Conservation (phyloP, 495 filamentous ascomycete genomes). For the Clohesyomyces aquaticus region DNA sequence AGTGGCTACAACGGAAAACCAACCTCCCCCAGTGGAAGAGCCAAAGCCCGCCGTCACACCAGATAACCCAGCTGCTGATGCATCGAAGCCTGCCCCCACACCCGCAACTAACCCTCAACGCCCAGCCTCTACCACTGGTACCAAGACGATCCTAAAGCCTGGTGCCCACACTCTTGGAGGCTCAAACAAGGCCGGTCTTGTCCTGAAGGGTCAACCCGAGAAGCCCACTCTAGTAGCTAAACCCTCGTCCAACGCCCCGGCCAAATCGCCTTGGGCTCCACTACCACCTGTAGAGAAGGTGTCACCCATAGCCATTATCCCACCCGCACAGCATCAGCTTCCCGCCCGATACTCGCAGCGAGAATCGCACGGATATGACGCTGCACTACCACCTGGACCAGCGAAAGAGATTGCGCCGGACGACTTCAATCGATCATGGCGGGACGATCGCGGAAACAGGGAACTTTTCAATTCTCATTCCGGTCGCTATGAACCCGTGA, state of each 20-base stretch:
- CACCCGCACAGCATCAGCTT: conserved; percentile 46
- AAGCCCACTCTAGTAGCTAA: conserved; percentile 80
- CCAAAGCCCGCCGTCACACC: conserved; percentile 45
- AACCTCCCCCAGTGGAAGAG: conserved; percentile 44
- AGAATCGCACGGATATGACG: conserved; percentile 47
- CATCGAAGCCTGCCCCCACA: conserved; percentile 13
- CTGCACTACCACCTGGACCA: conserved; percentile 46
- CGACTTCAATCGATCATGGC: conserved; percentile 87
- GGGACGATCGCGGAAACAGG: conserved; percentile 67
- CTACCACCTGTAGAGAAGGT: conserved; percentile 82
- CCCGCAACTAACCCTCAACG: conserved; percentile 27
- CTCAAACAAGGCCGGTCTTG: conserved; percentile 46
- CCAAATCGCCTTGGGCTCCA: conserved; percentile 89
- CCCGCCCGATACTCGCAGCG: conserved; percentile 37
- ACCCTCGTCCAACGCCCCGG: conserved; percentile 71
- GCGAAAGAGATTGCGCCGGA: conserved; percentile 90
- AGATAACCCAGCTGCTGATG: conserved; percentile 39
- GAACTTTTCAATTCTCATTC: conserved; percentile 95
- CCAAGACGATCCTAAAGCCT: conserved; percentile 51
- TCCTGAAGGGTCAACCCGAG: conserved; percentile 69
- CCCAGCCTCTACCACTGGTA: conserved; percentile 37
- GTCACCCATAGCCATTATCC: conserved; percentile 64
- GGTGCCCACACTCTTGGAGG: conserved; percentile 32
- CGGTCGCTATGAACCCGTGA: conserved; percentile 89
- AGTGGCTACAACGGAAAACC: conserved; percentile 59